A percentile compares a stretch with the other conserved stretches of the same genome.
Evolutionary conservation across 331 rosid genomes (phyloP).

Genomic region (Pyrus hybrid): DNA sequence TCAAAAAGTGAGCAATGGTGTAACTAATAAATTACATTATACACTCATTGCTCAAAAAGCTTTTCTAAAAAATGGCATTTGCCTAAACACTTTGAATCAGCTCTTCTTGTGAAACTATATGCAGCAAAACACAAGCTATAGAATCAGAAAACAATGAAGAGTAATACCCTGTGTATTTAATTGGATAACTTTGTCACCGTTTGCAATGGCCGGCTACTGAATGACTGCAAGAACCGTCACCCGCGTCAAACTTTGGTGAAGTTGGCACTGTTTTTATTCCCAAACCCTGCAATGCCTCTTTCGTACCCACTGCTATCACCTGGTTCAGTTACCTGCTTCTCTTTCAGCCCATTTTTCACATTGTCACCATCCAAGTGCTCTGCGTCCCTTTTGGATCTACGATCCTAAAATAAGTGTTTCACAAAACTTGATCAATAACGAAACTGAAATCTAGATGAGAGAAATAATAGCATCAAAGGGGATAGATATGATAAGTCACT

Average conservation of each 20-base stretch:
- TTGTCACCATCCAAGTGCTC: constrained; percentile 20
- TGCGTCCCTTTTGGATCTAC: constrained; percentile 29
- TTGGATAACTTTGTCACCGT: constrained; percentile 9
- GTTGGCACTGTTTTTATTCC: constrained; percentile 24
- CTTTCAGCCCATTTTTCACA: constrained; percentile 33
- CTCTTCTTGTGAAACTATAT: constrained; percentile 1
- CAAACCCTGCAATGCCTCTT: constrained; percentile 11
- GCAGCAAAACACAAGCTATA: constrained; percentile 10
- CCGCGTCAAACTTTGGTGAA: constrained; percentile 14
- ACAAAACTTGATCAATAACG: not conserved
- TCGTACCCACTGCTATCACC: constrained; percentile 17
- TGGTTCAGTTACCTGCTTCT: constrained; percentile 20
- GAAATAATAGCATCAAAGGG: not conserved
- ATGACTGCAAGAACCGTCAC: not conserved
- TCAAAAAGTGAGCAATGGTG: not conserved
- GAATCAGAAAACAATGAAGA: constrained; percentile 16
- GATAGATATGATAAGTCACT: not conserved
- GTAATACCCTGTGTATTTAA: not conserved
- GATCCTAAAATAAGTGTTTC: constrained; percentile 41
- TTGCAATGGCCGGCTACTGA: constrained; percentile 30
- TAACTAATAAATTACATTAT: not conserved
- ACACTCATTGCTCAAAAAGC: not conserved
- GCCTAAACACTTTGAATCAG: not conserved
- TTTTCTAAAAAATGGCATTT: constrained; percentile 1
- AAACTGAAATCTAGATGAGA: not conserved